These are phyloP conservation scores for Polyplosphaeria fusca DNA, from an alignment of 495 filamentous ascomycete genomes.

Conservation along the genomic window DNA sequence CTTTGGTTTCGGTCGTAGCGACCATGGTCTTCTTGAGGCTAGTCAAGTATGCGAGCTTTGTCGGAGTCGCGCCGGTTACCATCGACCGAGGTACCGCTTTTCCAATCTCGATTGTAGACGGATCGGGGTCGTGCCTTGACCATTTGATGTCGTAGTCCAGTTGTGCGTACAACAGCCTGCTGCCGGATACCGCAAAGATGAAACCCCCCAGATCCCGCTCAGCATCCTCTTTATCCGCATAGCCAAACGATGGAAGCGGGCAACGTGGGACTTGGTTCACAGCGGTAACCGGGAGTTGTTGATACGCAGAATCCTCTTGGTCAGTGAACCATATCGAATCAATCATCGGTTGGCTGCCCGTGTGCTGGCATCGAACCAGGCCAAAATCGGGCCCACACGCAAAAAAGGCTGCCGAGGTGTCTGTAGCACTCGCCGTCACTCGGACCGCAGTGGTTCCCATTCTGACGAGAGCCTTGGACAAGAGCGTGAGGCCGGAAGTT, in stretches of 20 bases:
- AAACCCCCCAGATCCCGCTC: constrained; percentile 34
- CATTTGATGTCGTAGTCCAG: constrained; percentile 43
- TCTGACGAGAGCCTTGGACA: too few species aligned
- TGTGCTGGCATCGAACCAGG: constrained; percentile 1
- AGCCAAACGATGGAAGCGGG: too few species aligned
- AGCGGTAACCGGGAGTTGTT: constrained; percentile 28
- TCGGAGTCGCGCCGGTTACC: constrained; percentile 49
- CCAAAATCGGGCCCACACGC: constrained; percentile 30
- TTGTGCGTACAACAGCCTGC: constrained; percentile 51
- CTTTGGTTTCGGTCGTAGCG: constrained; percentile 44
- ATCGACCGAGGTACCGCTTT: constrained; percentile 54
- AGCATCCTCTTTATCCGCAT: neutral
- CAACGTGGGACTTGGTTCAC: constrained; percentile 30
- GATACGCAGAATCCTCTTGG: constrained; percentile 18
- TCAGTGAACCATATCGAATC: constrained; percentile 37
- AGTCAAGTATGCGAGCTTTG: constrained; percentile 53
- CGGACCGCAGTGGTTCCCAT: constrained; percentile 23
- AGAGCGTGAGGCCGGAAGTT: too few species aligned
- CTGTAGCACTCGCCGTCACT: constrained; percentile 5
- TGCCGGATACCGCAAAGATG: constrained; percentile 34
- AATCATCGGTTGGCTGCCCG: constrained; percentile 8
- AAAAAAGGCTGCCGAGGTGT: constrained; percentile 26
- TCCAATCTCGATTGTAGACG: neutral
- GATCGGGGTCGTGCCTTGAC: constrained; percentile 1
- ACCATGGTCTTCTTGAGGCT: constrained; percentile 52